phyloP scores from a whole-genome alignment of 495 filamentous ascomycete species.

The Umbilicaria muhlenbergii region DNA sequence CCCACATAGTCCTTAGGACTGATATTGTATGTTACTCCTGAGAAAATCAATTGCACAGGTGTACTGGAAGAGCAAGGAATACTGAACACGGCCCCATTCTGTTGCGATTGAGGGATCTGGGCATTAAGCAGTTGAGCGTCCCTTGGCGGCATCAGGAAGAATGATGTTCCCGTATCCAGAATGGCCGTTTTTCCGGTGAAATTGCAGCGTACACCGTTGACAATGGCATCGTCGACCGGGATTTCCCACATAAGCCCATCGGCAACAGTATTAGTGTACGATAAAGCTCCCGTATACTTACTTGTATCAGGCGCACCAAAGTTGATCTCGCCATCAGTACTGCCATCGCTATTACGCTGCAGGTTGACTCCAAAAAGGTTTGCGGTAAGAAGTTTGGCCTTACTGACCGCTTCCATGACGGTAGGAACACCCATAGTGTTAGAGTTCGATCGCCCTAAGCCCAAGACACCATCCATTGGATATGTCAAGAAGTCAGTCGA shows the following conservation, averaged over 20 bases:
- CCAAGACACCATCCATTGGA: conserved; percentile 78
- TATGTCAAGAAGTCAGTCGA: conserved; percentile 56
- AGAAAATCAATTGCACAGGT: conserved; percentile 36
- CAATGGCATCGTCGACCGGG: conserved; percentile 41
- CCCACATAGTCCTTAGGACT: conserved; percentile 56
- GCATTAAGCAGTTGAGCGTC: conserved; percentile 52
- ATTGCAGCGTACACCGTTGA: conserved; percentile 34
- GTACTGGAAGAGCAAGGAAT: conserved; percentile 55
- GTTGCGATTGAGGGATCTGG: conserved; percentile 41
- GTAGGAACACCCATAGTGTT: conserved; percentile 33
- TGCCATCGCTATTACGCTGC: conserved; percentile 42
- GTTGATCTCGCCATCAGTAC: conserved; percentile 58
- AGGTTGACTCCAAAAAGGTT: conserved; percentile 58
- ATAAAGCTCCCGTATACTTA: conserved; percentile 49
- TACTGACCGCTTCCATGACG: conserved; percentile 45
- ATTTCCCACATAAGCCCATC: conserved; percentile 47
- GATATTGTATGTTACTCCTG: conserved; percentile 44
- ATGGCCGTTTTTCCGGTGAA: conserved; percentile 41
- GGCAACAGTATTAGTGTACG: conserved; percentile 36
- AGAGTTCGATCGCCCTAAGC: conserved; percentile 40
- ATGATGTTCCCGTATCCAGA: conserved; percentile 73
- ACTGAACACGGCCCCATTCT: conserved; percentile 38
- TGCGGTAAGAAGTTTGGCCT: conserved; percentile 36
- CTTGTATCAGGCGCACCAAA: conserved; percentile 54
- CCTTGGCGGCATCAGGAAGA: conserved; percentile 45